A percentile compares a stretch with the other conserved stretches of the same genome.
Conservation (phyloP, 495 filamentous ascomycete species). For the Saxophila tyrrhenica region DNA sequence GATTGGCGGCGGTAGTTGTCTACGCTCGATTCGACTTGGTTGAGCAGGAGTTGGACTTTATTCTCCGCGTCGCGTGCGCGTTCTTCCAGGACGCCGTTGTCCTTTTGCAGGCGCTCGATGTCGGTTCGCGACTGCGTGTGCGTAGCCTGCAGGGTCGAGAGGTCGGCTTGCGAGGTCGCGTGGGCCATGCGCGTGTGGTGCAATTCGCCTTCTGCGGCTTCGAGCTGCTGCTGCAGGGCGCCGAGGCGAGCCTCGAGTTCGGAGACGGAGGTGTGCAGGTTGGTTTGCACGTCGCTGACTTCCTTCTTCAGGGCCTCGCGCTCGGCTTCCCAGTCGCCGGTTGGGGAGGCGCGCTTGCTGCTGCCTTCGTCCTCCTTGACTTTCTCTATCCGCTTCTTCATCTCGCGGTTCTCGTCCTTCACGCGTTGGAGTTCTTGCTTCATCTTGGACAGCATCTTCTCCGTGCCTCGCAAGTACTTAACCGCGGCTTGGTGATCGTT, state of each 20-base stretch:
- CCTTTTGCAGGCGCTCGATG: constrained; percentile 67
- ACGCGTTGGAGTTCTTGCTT: constrained; percentile 88
- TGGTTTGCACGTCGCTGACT: constrained; percentile 53
- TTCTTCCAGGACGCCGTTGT: constrained; percentile 66
- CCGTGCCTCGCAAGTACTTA: constrained; percentile 97
- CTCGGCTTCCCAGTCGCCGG: constrained; percentile 70
- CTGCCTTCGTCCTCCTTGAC: constrained; percentile 26
- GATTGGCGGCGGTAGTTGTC: constrained; percentile 86
- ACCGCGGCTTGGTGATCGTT: constrained; percentile 98
- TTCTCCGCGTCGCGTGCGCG: constrained; percentile 83
- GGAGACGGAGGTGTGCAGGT: constrained; percentile 50
- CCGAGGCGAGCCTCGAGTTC: constrained; percentile 62
- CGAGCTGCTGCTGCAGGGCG: constrained; percentile 55
- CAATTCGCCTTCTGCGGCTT: constrained; percentile 52
- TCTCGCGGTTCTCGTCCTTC: constrained; percentile 69
- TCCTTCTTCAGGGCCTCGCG: constrained; percentile 53
- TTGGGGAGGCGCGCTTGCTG: constrained; percentile 34
- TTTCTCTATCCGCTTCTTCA: constrained; percentile 68
- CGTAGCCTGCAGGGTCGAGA: constrained; percentile 35
- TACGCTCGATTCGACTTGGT: constrained; percentile 86
- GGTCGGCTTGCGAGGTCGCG: constrained; percentile 47
- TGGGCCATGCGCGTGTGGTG: constrained; percentile 46
- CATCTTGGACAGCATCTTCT: constrained; percentile 98
- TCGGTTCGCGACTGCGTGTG: constrained; percentile 50
- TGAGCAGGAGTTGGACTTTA: constrained; percentile 81